phyloP scores from a whole-genome alignment of 2,329 filamentous ascomycete species.

The Verticillium tricorpus region DNA sequence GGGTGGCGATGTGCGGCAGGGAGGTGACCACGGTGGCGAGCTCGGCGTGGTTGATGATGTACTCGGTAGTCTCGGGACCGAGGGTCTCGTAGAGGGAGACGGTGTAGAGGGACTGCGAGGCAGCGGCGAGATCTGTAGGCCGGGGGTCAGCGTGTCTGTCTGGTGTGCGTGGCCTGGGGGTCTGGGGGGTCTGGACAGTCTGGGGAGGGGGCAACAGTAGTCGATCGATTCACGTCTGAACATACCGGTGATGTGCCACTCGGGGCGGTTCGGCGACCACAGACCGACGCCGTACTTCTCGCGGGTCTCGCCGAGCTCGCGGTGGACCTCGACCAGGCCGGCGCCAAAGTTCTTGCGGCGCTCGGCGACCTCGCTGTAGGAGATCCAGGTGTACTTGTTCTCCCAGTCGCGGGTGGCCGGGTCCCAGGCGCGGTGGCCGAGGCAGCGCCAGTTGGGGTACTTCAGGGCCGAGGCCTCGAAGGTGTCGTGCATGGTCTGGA shows the following conservation, averaged over 20 bases:
- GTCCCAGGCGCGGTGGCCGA: constrained; percentile 81
- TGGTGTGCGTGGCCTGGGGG: too few species aligned
- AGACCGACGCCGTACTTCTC: constrained; percentile 72
- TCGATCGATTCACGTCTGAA: neutral
- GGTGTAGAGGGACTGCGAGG: constrained; percentile 82
- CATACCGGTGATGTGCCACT: constrained; percentile 78
- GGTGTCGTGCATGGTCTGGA: constrained; percentile 71
- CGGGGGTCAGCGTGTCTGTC: too few species aligned
- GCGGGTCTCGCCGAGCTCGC: constrained; percentile 58
- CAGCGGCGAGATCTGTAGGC: constrained; percentile 69
- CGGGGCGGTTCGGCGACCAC: constrained; percentile 80
- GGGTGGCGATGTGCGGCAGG: constrained; percentile 72
- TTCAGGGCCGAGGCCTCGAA: constrained; percentile 66
- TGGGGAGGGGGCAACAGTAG: too few species aligned
- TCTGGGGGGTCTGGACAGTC: neutral
- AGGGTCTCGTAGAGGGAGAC: constrained; percentile 97
- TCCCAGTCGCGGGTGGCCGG: constrained; percentile 65
- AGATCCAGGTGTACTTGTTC: constrained; percentile 76
- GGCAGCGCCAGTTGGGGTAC: constrained; percentile 63
- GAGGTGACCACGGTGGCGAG: constrained; percentile 73
- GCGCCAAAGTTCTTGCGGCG: constrained; percentile 81
- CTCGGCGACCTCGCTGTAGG: constrained; percentile 73
- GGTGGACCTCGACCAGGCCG: constrained; percentile 78
- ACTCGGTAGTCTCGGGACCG: constrained; percentile 85
- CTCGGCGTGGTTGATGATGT: constrained; percentile 87